phyloP scores from a whole-genome alignment of 2,329 filamentous ascomycete genomes.

The Claviceps maximensis region DNA sequence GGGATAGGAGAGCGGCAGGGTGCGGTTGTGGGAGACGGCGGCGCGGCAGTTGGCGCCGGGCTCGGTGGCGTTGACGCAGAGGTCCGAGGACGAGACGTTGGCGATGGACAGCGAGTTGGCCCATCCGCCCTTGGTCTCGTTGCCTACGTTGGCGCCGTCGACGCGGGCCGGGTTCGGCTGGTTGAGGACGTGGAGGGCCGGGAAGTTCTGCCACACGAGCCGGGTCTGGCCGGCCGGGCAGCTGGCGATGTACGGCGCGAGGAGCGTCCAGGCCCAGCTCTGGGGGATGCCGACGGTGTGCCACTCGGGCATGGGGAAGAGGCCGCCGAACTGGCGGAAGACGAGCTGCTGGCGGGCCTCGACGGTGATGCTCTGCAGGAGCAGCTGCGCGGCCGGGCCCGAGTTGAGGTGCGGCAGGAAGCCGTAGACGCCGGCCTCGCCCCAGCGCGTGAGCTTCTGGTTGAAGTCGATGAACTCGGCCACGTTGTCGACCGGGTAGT shows the following conservation, averaged over 20 bases:
- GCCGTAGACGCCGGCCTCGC: slow-evolving; percentile 68
- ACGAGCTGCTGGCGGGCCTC: slow-evolving; percentile 75
- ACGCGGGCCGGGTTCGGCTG: slow-evolving; percentile 61
- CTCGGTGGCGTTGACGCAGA: slow-evolving; percentile 44
- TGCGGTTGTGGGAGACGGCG: slow-evolving; percentile 55
- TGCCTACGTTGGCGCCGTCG: slow-evolving; percentile 46
- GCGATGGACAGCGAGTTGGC: slow-evolving; percentile 40
- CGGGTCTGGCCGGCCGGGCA: slow-evolving; percentile 63
- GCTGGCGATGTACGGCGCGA: slow-evolving; percentile 68
- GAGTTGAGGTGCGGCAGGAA: slow-evolving; percentile 69
- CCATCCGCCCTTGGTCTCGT: slow-evolving; percentile 50
- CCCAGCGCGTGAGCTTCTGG: slow-evolving; percentile 73
- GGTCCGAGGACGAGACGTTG: slow-evolving; percentile 29
- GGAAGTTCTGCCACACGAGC: slow-evolving; percentile 73
- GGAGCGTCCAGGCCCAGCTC: slow-evolving; percentile 70
- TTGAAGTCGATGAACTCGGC: slow-evolving; percentile 72
- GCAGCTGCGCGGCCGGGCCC: slow-evolving; percentile 57
- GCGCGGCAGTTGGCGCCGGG: slow-evolving; percentile 46
- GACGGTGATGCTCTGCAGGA: slow-evolving; percentile 63
- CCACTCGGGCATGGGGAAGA: slow-evolving; percentile 74
- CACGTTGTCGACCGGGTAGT: slow-evolving; percentile 65
- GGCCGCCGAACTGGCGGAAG: slow-evolving; percentile 69
- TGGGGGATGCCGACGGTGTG: slow-evolving; percentile 70
- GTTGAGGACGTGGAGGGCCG: slow-evolving; percentile 50
- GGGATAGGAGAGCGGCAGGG: slow-evolving; percentile 58